Evolutionary conservation across 768 basidiomycete genomes (phyloP), one percentile per base, ranked within the genome.

Genomic region (Cystobasidium ongulense): DNA sequence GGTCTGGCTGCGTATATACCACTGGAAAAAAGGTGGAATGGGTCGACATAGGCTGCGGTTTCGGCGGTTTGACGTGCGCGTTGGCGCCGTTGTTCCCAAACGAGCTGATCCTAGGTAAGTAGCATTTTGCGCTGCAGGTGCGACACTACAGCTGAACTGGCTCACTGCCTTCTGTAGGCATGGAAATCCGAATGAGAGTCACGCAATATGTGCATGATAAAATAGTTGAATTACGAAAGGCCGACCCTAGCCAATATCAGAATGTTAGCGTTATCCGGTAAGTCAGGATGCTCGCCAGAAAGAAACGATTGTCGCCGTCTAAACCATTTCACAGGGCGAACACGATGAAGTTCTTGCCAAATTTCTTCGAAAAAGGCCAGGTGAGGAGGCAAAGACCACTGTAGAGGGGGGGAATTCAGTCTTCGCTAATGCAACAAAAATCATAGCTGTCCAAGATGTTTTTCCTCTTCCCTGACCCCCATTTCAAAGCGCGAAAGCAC

Each of bases 381-480:
- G 82, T 84, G 63, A 74, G 82, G 78, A 11, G 4, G 1, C n/a
- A n/a, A n/a, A n/a, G n/a, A n/a, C n/a, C n/a, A n/a, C n/a, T n/a
- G n/a, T n/a, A n/a, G n/a, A n/a, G n/a, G n/a, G n/a, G n/a, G 13
- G 25, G 25, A 15, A n/a, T 41, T 25, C 23, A 21, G 21, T n/a
- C 39, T 35, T 41, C 23, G 52, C 68, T 36, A 15, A 63, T 25
- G 1, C 1, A 17, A 21, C 15, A 15, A 62, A 27, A 29, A 3
- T 31, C 41, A 10, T 76, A 84, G 76, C 84, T 99, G 41, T 88
- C 90, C 23, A 88, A 95, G 61, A 85, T 99, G 63, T 99, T 99
- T 83, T 98, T 99, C 84, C 86, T 98, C 73, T 99, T 98, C 82
- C 96, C 96, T 50, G 96, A 99, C 82, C 96, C 96, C 0, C 96